Evolutionary conservation across 768 basidiomycete species (phyloP), one percentile per base, ranked within the genome.

Genomic region (Podaxis sp.): DNA sequence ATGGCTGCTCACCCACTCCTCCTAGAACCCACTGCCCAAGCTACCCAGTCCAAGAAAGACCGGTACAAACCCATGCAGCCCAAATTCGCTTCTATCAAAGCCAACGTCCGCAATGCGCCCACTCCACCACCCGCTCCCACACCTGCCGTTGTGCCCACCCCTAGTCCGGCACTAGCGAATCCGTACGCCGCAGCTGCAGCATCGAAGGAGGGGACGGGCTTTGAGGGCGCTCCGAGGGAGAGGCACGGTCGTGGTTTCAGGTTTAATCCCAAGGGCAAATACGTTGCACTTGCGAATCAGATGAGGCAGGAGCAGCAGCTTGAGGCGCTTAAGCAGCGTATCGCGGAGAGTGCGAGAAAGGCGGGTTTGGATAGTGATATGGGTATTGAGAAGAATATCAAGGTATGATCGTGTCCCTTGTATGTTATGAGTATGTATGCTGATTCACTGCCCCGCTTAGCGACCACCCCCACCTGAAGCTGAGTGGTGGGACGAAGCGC

Each of bases 61-160:
- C 79, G 91, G 64, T 97, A 97, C 76, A 96, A 96, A 72, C 94
- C 96, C 17, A 98, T 99, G 96, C 95, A 96, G 66, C 97, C 97
- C 55, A 99, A 99, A 75, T 99, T 98, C 73, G 93, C 96, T 0
- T 93, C 94, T 2, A 95, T 96, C 74, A 94, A 90, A 79, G 93
- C 89, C 19, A 96, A 96, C 67, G 83, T 83, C 8, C 86, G 93
- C n/a, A 90, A 86, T 63, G 86, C 88, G 0, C 86, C 90, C 2
- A 85, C 80, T 3, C 78, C 80, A 4, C 79, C 79, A 1, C 70
- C 74, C 13, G 77, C 78, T 2, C 70, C 72, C 5, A 72, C 84
- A 50, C 69, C 69, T 2, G 74, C 80, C 2, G 82, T 83, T 9
- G 40, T 55, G 17, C 63, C 63, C 19, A 65, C 66, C 0, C 71